Evolutionary conservation across 495 filamentous ascomycete species (phyloP), one percentile per base, ranked within the genome.

Genomic region (Podospora conica): DNA sequence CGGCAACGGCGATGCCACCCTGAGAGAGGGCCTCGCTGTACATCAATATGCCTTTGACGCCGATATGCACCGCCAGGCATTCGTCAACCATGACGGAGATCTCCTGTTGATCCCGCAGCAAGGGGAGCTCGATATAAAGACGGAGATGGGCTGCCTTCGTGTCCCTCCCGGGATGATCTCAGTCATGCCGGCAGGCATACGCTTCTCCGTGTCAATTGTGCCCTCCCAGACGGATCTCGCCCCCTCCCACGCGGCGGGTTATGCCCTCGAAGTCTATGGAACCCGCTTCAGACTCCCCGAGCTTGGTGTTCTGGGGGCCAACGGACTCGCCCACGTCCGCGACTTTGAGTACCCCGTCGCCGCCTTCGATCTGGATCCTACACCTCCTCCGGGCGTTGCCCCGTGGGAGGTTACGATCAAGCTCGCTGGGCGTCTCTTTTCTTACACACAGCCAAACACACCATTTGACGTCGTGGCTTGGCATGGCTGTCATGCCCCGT

Each of bases 381-480:
- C 59, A 61, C n/a, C 53, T 2, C 15, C 59, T 7, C 63, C 53
- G 24, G 20, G 8, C 4, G 20, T n/a, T 3, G 27, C 66, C 9
- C 70, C 79, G 48, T 87, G 85, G 74, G 78, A 79, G 27, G 72
- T 91, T 27, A 81, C 85, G 58, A 80, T 82, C 76, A 92, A 92
- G 71, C 85, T 90, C 67, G 80, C 83, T 64, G 88, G 88, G 66
- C 81, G 82, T 27, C 83, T 91, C 58, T 87, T 85, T 76, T 77
- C 81, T 1, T 87, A 86, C 12, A 79, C 81, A 61, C 89, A 90
- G 75, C 73, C 78, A 10, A 87, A 90, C 75, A 88, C 85, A 0
- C 89, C 89, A n/a, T 92, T 91, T 74, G 88, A 92, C 66, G 81
- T 92, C 4, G 89, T 90, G n/a, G 86, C 88, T 18, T 92, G 89